Evolutionary conservation across 441 rosid species (phyloP), one percentile per base, ranked within the genome.

Genomic region (Populus hybrid): DNA sequence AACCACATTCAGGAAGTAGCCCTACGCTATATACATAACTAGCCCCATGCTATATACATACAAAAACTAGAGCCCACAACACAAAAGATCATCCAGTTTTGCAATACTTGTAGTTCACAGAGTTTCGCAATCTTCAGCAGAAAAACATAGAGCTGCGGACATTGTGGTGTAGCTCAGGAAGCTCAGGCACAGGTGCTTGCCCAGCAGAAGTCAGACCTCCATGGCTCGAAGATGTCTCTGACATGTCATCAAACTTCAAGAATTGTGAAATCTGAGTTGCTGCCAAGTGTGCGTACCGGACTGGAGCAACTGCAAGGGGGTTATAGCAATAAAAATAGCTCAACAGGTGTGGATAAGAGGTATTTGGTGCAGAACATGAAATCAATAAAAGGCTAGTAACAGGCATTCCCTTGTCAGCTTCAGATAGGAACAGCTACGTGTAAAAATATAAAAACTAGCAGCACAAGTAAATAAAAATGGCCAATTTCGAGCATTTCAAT

Each of bases 231-330:
- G 92, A 84, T 4, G 93, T 89, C 83, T 92, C 95, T 0, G 92
- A 92, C 36, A 79, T 78, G 6, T 90, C 92, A 36, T 92, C 95
- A 8, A 77, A 92, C 85, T 92, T 92, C 88, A 92, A 82, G 80
- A 92, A 91, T 5, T 84, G 85, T 9, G 90, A 86, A 28, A 92
- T 73, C 82, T 92, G 94, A 50, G 88, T 80, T 18, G 97, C 95
- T 50, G 97, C 95, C 79, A 92, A 67, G 84, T 92, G 95, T 3
- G 97, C 97, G 72, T 90, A 91, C 77, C 93, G 86, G 29, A 92
- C 81, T 0, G 97, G 97, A 0, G 94, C 92, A 81, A 93, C 97
- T 93, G 86, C 83, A 73, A 1, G 68, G 7, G 8, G 28, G 53
- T 16, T 3, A 24, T 72, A 63, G 64, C 45, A 45, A 71, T 31